These are phyloP conservation scores for Haplosporangium sp. DNA, from an alignment of 371 early-diverging fungal species.

Conservation along the genomic window DNA sequence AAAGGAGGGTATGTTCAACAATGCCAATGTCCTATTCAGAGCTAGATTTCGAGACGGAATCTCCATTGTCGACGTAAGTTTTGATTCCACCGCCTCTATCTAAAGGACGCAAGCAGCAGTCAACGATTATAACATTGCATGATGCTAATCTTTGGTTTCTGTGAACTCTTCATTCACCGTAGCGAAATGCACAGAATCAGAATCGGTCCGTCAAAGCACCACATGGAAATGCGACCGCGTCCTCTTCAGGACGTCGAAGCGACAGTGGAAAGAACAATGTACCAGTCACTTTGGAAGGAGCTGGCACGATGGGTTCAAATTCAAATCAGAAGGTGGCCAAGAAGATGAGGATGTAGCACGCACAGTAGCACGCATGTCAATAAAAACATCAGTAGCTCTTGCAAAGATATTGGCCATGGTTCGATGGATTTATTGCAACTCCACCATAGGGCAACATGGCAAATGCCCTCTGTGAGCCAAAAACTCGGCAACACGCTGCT, in stretches of 20 bases:
- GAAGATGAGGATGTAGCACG: no score
- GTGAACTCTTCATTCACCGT: neutral
- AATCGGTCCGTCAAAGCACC: neutral
- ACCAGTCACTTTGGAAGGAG: no score
- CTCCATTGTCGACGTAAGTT: slow-evolving; percentile 86
- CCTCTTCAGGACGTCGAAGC: neutral
- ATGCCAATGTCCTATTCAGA: slow-evolving; percentile 98
- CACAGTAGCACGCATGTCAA: no score
- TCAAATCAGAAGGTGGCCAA: no score
- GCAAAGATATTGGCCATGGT: neutral
- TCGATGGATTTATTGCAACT: slow-evolving; percentile 22
- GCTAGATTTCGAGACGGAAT: slow-evolving; percentile 97
- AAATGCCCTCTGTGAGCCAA: slow-evolving; percentile 36
- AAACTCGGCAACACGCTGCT: slow-evolving; percentile 30
- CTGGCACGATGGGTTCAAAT: no score
- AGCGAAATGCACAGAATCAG: slow-evolving; percentile 21
- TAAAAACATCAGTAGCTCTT: no score
- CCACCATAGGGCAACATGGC: slow-evolving; percentile 46
- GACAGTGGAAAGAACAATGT: slow-evolving; percentile 3
- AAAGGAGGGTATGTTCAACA: slow-evolving; percentile 99
- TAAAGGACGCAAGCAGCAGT: neutral
- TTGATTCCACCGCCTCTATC: neutral
- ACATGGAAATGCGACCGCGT: neutral
- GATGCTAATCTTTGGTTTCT: neutral
- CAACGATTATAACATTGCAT: neutral